Conservation (phyloP, 306 rosid species). For the Carpinus viminea region DNA sequence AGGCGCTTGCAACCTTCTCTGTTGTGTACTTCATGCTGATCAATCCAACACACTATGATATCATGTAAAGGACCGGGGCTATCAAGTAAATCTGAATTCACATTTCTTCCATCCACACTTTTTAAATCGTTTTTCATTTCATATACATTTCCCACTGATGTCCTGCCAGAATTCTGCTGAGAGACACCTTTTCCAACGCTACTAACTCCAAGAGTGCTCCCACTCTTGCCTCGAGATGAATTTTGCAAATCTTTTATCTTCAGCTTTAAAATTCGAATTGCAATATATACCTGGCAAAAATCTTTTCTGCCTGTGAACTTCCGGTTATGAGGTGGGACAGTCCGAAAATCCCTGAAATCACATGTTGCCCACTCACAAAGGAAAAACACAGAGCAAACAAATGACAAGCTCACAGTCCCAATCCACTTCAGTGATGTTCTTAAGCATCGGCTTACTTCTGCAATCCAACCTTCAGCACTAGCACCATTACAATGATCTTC, state of each 20-base stretch:
- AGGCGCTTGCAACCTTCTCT: conserved; percentile 81
- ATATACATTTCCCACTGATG: conserved; percentile 30
- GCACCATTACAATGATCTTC: conserved; percentile 74
- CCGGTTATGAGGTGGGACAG: conserved; percentile 53
- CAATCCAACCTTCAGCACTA: conserved; percentile 66
- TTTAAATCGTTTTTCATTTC: conserved; percentile 44
- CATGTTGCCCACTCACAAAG: conserved; percentile 99
- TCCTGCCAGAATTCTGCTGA: conserved; percentile 41
- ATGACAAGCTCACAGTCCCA: conserved; percentile 57
- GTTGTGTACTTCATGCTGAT: conserved; percentile 82
- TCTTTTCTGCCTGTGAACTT: conserved; percentile 86
- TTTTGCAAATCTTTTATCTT: conserved; percentile 55
- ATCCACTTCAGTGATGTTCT: conserved; percentile 86
- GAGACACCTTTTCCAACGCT: conserved; percentile 39
- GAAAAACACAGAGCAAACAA: conserved; percentile 76
- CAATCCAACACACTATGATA: conserved; percentile 95
- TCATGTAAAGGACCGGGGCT: conserved; percentile 96
- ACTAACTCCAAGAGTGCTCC: conserved; percentile 31
- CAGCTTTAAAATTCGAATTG: conserved; percentile 71
- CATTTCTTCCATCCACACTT: conserved; percentile 32
- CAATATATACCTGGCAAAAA: conserved; percentile 76
- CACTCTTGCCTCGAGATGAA: conserved; percentile 42
- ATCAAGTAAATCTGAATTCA: conserved; percentile 54
- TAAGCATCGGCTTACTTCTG: conserved; percentile 76
- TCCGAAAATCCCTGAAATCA: conserved; percentile 79